Evolutionary conservation across 225 moss, liverwort and hornwort genomes (phyloP).

Genomic region (Physcomitrellopsis africana): DNA sequence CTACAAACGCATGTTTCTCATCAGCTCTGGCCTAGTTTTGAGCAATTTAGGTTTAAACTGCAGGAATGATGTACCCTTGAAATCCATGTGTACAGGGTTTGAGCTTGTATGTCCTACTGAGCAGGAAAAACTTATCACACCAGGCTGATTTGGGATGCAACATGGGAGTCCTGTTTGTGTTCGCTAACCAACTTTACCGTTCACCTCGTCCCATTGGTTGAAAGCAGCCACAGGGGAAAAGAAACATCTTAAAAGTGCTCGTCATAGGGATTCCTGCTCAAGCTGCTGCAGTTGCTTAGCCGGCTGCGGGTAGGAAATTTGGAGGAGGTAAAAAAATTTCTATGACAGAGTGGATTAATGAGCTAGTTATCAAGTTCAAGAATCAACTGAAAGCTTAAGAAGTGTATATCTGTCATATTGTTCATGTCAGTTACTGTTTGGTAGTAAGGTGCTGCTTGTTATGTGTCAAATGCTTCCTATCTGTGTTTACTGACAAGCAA

Average conservation of each 20-base stretch:
- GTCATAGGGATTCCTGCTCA: slow-evolving; percentile 46
- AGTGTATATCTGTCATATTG: slow-evolving; percentile 24
- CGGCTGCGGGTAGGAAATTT: slow-evolving; percentile 67
- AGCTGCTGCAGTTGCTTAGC: slow-evolving; percentile 43
- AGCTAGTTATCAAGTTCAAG: slow-evolving; percentile 93
- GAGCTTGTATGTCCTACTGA: neutral
- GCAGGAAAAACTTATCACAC: slow-evolving; percentile 1
- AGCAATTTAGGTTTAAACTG: neutral
- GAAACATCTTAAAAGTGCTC: slow-evolving; percentile 56
- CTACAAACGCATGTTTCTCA: slow-evolving; percentile 3
- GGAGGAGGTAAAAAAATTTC: slow-evolving; percentile 87
- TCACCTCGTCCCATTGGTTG: slow-evolving; percentile 41
- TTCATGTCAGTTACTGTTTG: neutral
- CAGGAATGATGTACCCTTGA: neutral
- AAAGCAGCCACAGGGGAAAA: slow-evolving; percentile 61
- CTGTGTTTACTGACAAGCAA: neutral
- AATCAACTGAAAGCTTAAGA: slow-evolving; percentile 80
- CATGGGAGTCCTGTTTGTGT: neutral
- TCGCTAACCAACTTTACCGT: neutral
- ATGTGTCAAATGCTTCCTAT: neutral
- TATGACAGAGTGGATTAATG: slow-evolving; percentile 83
- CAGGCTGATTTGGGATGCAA: neutral
- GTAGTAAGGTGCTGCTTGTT: neutral
- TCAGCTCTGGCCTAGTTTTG: neutral
- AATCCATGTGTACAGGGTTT: slow-evolving; percentile 9